Evolutionary conservation across 2,329 filamentous ascomycete genomes (phyloP).

Genomic region (Monilinia aucupariae): DNA sequence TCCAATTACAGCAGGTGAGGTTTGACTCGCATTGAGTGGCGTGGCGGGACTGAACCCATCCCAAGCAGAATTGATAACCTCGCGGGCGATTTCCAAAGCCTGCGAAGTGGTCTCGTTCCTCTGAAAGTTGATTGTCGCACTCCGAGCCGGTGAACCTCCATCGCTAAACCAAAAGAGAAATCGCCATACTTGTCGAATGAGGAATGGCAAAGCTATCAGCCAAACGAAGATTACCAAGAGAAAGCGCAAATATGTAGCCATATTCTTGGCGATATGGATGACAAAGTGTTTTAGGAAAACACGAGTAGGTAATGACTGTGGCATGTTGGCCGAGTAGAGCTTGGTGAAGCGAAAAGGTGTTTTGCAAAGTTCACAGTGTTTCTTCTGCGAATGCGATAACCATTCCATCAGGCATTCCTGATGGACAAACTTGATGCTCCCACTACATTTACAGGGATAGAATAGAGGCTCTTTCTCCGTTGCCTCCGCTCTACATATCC

Average conservation of each 20-base stretch:
- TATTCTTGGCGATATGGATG: slow-evolving; percentile 64
- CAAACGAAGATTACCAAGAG: slow-evolving; percentile 78
- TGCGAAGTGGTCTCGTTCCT: slow-evolving; percentile 22
- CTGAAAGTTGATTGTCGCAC: slow-evolving; percentile 4
- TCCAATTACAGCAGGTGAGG: slow-evolving; percentile 38
- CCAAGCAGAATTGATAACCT: slow-evolving; percentile 25
- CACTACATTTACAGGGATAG: slow-evolving; percentile 97
- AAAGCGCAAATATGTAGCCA: slow-evolving; percentile 73
- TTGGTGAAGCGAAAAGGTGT: slow-evolving; percentile 98
- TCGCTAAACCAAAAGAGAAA: slow-evolving; percentile 73
- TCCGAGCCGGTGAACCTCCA: slow-evolving; percentile 31
- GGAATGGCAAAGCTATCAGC: slow-evolving; percentile 82
- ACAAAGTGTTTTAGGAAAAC: slow-evolving; percentile 76
- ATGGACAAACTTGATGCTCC: slow-evolving; percentile 97
- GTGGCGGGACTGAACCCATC: slow-evolving; percentile 33
- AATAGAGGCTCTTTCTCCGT: slow-evolving; percentile 80
- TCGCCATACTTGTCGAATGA: slow-evolving; percentile 88
- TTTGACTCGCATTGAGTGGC: slow-evolving; percentile 32
- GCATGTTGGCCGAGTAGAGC: slow-evolving; percentile 93
- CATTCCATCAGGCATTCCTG: slow-evolving; percentile 98
- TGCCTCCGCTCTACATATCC: slow-evolving; percentile 90
- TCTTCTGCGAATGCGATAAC: slow-evolving; percentile 98
- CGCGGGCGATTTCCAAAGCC: slow-evolving; percentile 27
- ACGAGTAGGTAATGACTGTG: slow-evolving; percentile 68
- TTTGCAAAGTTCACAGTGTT: slow-evolving; percentile 99